These are phyloP conservation scores for Nitzschia sp. DNA, from an alignment of 108 stramenopile genomes.

Conservation along the genomic window DNA sequence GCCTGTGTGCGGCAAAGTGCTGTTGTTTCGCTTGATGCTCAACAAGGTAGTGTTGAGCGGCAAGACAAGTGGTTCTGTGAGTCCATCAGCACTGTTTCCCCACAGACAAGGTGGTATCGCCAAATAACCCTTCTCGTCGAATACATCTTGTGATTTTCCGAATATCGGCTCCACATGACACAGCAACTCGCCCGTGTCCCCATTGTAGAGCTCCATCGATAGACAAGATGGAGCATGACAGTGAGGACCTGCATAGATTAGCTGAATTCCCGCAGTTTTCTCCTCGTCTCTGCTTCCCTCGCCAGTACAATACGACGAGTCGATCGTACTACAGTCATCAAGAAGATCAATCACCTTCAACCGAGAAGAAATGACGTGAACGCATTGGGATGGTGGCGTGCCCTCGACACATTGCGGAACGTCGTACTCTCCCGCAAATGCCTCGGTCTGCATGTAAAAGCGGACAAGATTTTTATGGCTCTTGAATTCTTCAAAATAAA, in stretches of 20 bases:
- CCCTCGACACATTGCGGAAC: conserved; percentile 28
- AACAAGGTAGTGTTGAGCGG: conserved; percentile 36
- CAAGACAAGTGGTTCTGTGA: conserved; percentile 19
- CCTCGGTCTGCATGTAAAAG: conserved; percentile 34
- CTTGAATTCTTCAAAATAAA: conserved; percentile 44
- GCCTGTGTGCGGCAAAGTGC: conserved; percentile 39
- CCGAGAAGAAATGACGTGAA: conserved; percentile 36
- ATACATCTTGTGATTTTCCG: conserved; percentile 13
- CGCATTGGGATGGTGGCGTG: conserved; percentile 33
- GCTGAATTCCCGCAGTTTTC: conserved; percentile 26
- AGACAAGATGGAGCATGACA: conserved; percentile 49
- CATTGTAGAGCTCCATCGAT: conserved; percentile 53
- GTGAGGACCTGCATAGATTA: conserved; percentile 46
- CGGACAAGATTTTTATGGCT: conserved; percentile 33
- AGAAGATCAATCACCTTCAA: conserved; percentile 36
- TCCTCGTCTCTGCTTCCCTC: too few species aligned
- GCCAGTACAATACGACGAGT: too few species aligned
- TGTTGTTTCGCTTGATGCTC: conserved; percentile 47
- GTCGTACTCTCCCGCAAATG: conserved; percentile 43
- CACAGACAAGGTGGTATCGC: conserved; percentile 34
- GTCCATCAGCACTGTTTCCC: conserved; percentile 15
- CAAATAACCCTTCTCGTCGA: conserved; percentile 33
- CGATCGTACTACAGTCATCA: conserved; percentile 22
- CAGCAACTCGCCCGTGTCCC: conserved; percentile 40
- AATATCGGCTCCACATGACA: conserved; percentile 32